Percentiles rank a stretch among this genome's conserved stretches.
Conservation (phyloP, 2,329 filamentous ascomycete genomes). For the Talaromyces sp. region DNA sequence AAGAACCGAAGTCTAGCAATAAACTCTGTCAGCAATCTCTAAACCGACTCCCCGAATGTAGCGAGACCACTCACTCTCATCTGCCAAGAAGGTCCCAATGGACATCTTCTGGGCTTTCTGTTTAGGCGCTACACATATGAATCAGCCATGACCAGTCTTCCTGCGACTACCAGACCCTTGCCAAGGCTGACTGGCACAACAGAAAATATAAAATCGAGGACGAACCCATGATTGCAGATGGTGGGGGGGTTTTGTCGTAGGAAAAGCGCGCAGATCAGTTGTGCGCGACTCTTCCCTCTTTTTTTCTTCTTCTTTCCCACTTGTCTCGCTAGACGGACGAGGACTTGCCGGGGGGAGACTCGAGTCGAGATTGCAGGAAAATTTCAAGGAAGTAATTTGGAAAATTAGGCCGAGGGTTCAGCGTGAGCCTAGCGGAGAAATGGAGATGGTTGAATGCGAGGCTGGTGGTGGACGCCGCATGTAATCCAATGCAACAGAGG, state of each 20-base stretch:
- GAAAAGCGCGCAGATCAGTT: slow-evolving; percentile 37
- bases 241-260: slow-evolving; percentile 24
- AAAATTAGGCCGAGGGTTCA: neutral
- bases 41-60: slow-evolving; percentile 6
- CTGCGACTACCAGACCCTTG: neutral
- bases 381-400: neutral
- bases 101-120: slow-evolving; percentile 95
- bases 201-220: slow-evolving; percentile 14
- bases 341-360: neutral
- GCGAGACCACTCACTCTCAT: slow-evolving; percentile 65
- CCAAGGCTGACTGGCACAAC: neutral
- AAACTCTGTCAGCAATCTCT: slow-evolving; percentile 25
- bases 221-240: slow-evolving; percentile 58
- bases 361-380: neutral
- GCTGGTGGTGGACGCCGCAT: slow-evolving; percentile 9
- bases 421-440: neutral
- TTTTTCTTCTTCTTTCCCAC: slow-evolving; percentile 15
- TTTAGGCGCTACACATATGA: slow-evolving; percentile 67
- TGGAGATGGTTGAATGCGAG: slow-evolving; percentile 1
- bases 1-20: slow-evolving; percentile 68
- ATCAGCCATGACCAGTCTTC: slow-evolving; percentile 42
- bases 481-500: slow-evolving; percentile 13
- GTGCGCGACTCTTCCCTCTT: slow-evolving; percentile 35
- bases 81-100: slow-evolving; percentile 89
- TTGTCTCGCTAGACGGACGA: slow-evolving; percentile 8